These are phyloP conservation scores for Fusarium ramigenum DNA, from an alignment of 2,329 filamentous ascomycete species.

Conservation along the genomic window DNA sequence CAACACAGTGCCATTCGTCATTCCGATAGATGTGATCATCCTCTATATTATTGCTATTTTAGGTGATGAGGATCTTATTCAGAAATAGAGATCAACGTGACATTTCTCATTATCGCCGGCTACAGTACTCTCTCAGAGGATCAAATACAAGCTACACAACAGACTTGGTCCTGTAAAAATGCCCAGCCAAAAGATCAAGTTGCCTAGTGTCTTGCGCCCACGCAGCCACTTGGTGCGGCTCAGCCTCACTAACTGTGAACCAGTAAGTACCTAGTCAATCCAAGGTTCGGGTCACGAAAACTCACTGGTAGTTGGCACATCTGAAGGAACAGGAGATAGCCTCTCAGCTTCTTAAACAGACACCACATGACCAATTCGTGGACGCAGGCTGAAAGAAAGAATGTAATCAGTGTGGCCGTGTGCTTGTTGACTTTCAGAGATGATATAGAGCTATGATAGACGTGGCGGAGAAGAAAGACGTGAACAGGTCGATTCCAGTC, in stretches of 20 bases:
- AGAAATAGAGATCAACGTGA: background rate
- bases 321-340: conserved; percentile 77
- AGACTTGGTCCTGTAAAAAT: conserved; percentile 81
- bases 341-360: conserved; percentile 79
- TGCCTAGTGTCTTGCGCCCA: conserved; percentile 70
- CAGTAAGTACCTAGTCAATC: background rate
- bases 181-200: conserved; percentile 80
- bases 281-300: background rate
- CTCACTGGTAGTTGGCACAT: conserved; percentile 75
- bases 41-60: background rate
- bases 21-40: background rate
- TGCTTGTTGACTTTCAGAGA: conserved; percentile 75
- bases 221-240: conserved; percentile 74
- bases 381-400: conserved; percentile 74
- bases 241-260: conserved; percentile 66
- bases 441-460: conserved; percentile 81
- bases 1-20: background rate
- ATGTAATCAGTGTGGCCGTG: conserved; percentile 79
- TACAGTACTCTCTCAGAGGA: conserved; percentile 53
- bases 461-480: conserved; percentile 79
- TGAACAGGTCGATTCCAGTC: conserved; percentile 84
- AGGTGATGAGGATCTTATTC: background rate
- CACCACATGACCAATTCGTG: conserved; percentile 85
- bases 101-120: no score
- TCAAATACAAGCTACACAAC: conserved; percentile 68